Percentiles rank a stretch among this genome's conserved stretches.
Evolutionary conservation across 495 filamentous ascomycete genomes (phyloP).

Genomic region (Aspergillus haitiensis): DNA sequence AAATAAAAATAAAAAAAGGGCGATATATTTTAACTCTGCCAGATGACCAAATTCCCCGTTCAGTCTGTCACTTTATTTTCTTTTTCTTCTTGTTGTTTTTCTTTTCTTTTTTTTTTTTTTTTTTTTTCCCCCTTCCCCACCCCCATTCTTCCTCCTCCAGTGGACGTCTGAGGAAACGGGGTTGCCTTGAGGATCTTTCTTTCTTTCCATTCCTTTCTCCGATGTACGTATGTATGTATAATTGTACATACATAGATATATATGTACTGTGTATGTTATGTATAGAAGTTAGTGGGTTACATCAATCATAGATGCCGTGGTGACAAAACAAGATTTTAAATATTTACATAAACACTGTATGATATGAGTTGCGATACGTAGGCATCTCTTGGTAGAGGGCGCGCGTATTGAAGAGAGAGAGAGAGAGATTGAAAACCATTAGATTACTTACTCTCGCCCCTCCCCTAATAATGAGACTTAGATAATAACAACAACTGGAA

Average conservation of each 20-base stretch:
- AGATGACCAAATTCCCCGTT: conserved; percentile 4
- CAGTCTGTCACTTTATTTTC: background rate
- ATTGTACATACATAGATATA: background rate
- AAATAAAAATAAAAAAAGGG: background rate
- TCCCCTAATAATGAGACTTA: conserved; percentile 13
- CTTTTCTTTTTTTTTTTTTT: background rate
- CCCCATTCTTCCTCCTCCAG: background rate
- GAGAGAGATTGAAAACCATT: background rate
- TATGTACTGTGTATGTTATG: background rate
- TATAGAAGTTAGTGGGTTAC: too few species aligned
- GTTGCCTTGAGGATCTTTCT: conserved; percentile 6
- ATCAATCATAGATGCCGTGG: background rate
- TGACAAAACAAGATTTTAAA: conserved; percentile 12
- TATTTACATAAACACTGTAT: too few species aligned
- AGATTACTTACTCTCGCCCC: background rate
- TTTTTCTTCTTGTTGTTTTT: background rate
- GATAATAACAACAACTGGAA: background rate
- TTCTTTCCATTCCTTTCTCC: background rate
- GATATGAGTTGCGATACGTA: too few species aligned
- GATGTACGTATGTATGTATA: background rate
- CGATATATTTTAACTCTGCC: background rate
- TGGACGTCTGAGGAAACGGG: background rate
- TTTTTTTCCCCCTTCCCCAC: background rate
- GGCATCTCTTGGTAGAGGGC: too few species aligned
- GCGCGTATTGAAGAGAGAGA: background rate